phyloP scores from a whole-genome alignment of 2,329 filamentous ascomycete species.

The Cephalotrichum gorgonifer region DNA sequence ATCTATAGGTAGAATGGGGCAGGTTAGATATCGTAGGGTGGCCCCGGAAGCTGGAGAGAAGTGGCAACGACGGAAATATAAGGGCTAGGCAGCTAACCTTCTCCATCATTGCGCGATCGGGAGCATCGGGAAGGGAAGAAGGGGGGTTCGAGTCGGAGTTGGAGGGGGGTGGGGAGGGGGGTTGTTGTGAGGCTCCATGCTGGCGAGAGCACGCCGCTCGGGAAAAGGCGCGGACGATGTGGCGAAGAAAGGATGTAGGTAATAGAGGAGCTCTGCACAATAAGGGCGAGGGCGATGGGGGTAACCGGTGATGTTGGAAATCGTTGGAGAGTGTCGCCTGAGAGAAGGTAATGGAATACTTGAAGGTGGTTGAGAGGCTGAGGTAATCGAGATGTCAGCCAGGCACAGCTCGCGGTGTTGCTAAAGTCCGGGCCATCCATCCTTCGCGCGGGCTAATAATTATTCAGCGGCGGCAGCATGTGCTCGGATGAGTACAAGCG shows the following conservation, averaged over 20 bases:
- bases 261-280: background rate
- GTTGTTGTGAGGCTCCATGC: conserved; percentile 38
- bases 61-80: background rate
- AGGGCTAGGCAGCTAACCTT: conserved; percentile 24
- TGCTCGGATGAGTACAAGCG: too few species aligned
- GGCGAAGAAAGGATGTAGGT: background rate
- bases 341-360: conserved; percentile 3
- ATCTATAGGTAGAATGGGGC: conserved; percentile 22
- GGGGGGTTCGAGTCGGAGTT: background rate
- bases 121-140: conserved; percentile 35
- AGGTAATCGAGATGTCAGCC: background rate
- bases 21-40: conserved; percentile 7
- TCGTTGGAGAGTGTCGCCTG: background rate
- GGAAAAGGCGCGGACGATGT: background rate
- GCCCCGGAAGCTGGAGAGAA: background rate
- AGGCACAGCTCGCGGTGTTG: too few species aligned
- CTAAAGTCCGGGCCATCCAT: too few species aligned
- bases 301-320: background rate
- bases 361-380: conserved; percentile 1
- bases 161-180: conserved; percentile 13
- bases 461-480: too few species aligned
- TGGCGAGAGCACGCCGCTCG: background rate
- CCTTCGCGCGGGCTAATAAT: too few species aligned
- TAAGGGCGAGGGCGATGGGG: background rate
- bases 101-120: conserved; percentile 49